Base-by-base conservation (phyloP, 2,329 filamentous ascomycete species). In the Amylocarpus encephaloides region DNA sequence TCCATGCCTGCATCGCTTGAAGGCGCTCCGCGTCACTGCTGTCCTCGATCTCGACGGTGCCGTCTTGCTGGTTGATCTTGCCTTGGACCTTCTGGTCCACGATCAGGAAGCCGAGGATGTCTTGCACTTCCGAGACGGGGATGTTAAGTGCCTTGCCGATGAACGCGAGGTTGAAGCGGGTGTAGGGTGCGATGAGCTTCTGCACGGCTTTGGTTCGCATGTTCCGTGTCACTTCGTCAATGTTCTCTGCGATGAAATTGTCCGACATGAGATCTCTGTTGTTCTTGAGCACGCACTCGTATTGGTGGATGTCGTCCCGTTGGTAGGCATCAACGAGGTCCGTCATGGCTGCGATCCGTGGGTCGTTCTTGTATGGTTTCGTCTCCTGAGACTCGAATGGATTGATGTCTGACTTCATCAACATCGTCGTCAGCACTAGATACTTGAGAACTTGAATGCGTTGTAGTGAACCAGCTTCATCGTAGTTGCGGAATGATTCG, bases 321-420 rank as follows among this genome's bases (percentile, higher is more conserved):
- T 97, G 93, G 69, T 95, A 98, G 10, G 93, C 90, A 62, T 97
- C 91, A 18, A 98, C 93, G 1, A 98, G 79, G 61, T 96, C 88
- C 1, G 91, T 97, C 92, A 98, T 98, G 60, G 90, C 92, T 2
- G 89, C 86, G 60, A 98, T 96, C 51, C 92, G 87, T 5, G 90
- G 87, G 67, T 98, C 92, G 59, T 88, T 92, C 71, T 90, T 92
- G 76, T 98, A 98, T 0, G 93, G 93, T 71, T 97, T 97, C 15
- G 92, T 97, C 73, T 98, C 93, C 68, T 97, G 93, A 7, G 91
- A 96, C 70, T 97, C 92, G 68, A 98, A 97, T 0, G 93, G 93
- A 68, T 97, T 97, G 79, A 98, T 98, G 68, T 94, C 83, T 36
- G 92, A 96, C 66, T 92, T 91, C 88, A 95, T 96, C 51, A 98